A percentile compares a stretch with the other conserved stretches of the same genome.
Evolutionary conservation across 1,139 yeast genomes (phyloP).

Genomic region (Pichia sp.): DNA sequence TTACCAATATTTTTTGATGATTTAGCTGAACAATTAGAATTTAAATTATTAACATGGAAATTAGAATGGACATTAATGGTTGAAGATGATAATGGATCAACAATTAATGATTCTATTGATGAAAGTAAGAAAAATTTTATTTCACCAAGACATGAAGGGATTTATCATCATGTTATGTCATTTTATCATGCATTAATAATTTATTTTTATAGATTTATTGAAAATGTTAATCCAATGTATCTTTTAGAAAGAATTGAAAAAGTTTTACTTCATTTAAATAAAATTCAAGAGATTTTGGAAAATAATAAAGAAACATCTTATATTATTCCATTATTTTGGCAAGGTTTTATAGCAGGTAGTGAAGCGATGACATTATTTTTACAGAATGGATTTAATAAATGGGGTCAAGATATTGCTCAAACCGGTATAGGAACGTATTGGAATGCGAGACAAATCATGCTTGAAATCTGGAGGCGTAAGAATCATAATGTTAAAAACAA

Average conservation of each 20-base stretch:
- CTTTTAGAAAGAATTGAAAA: slow-evolving; percentile 55
- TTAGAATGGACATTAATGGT: slow-evolving; percentile 51
- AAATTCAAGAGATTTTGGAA: slow-evolving; percentile 52
- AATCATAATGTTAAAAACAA: slow-evolving; percentile 50
- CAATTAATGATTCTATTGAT: slow-evolving; percentile 25
- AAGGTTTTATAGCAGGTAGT: slow-evolving; percentile 85
- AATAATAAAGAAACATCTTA: slow-evolving; percentile 34
- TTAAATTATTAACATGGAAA: slow-evolving; percentile 55
- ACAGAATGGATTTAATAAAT: slow-evolving; percentile 62
- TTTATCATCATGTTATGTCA: slow-evolving; percentile 78
- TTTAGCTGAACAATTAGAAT: slow-evolving; percentile 44
- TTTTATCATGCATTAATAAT: slow-evolving; percentile 70
- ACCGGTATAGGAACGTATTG: slow-evolving; percentile 78
- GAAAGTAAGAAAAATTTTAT: slow-evolving; percentile 33
- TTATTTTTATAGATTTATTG: slow-evolving; percentile 67
- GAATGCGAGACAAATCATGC: slow-evolving; percentile 80
- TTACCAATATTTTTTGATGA: slow-evolving; percentile 41
- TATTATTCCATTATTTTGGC: slow-evolving; percentile 80
- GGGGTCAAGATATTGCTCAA: slow-evolving; percentile 78
- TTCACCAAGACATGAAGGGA: slow-evolving; percentile 60
- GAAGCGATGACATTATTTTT: slow-evolving; percentile 57
- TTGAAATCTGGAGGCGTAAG: slow-evolving; percentile 81
- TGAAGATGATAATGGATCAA: slow-evolving; percentile 21
- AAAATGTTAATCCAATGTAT: slow-evolving; percentile 44
- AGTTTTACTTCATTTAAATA: slow-evolving; percentile 60